Conservation (phyloP, 768 basidiomycete species). For the Leccinum incarnatum region DNA sequence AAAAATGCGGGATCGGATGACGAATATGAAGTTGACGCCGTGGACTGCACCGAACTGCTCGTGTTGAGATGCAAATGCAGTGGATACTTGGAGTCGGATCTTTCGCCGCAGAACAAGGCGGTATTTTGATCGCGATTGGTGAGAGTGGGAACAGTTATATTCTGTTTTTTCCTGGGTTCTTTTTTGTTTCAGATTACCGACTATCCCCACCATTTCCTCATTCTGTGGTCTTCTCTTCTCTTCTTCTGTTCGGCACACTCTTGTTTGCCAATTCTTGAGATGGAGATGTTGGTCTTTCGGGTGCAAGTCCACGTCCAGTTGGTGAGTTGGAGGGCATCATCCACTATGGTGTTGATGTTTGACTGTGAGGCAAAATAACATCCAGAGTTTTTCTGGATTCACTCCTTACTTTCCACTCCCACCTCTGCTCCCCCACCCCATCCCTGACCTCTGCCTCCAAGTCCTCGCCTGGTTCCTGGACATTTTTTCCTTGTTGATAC, state of each 20-base stretch:
- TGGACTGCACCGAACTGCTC: slow-evolving; percentile 6
- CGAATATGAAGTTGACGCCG: not conserved
- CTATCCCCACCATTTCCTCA: not conserved
- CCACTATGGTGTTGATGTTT: no score
- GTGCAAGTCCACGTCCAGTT: no score
- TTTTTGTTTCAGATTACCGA: not conserved
- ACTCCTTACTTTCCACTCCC: no score
- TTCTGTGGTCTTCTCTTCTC: not conserved
- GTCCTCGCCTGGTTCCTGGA: no score
- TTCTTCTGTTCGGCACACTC: not conserved
- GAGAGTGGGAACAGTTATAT: not conserved
- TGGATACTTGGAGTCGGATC: not conserved
- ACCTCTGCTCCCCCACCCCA: no score
- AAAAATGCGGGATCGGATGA: no score
- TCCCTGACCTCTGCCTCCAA: no score
- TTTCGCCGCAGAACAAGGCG: not conserved
- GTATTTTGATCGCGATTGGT: not conserved
- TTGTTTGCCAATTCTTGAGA: not conserved
- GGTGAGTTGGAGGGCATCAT: not conserved
- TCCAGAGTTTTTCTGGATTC: no score
- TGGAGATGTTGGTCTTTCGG: not conserved
- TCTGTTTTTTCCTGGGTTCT: not conserved
- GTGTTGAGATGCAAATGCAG: not conserved
- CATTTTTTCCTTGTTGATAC: no score
- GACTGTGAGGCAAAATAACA: no score